Evolutionary conservation across 192 early-diverging fungal species (phyloP), one percentile per base, ranked within the genome.

Genomic region (Entrophospora sp.): DNA sequence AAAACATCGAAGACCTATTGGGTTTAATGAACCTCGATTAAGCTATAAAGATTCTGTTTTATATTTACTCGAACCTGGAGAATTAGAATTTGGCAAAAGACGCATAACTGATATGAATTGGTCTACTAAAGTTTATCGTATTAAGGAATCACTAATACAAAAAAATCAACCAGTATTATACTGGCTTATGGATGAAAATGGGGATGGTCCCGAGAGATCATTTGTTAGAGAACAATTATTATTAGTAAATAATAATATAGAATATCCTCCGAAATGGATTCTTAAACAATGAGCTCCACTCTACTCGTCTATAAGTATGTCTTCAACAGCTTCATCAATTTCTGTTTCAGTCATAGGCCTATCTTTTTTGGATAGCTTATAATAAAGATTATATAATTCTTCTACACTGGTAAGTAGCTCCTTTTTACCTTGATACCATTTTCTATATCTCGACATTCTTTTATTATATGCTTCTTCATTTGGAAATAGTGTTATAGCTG

Each of bases 21-120:
- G 37, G 2, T 61, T 42, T 42, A 43, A 43, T 43, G 28, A 56
- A 32, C 31, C 53, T 56, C 53, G 48, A n/a, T n/a, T n/a, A n/a
- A n/a, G n/a, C n/a, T n/a, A n/a, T n/a, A n/a, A n/a, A n/a, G n/a
- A n/a, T n/a, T n/a, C n/a, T n/a, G n/a, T n/a, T n/a, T n/a, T n/a
- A n/a, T n/a, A n/a, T n/a, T n/a, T n/a, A n/a, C n/a, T n/a, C n/a
- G n/a, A n/a, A n/a, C n/a, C n/a, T n/a, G 48, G 2, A 42, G 14
- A 52, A 27, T 22, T 52, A 25, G 49, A 52, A 52, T 4, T 4
- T 30, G 20, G 49, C 0, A 52, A 2, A 27, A 13, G 49, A 8
- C 14, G 49, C 0, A 13, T 13, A 1, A 52, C 49, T 27, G 49
- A 52, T 52, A 10, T 0, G 4, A 52, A 24, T 22, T 52, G 49